Percentiles rank a stretch among this genome's conserved stretches.
Evolutionary conservation across 2,329 filamentous ascomycete species (phyloP).

Genomic region (Davidsoniella virescens): DNA sequence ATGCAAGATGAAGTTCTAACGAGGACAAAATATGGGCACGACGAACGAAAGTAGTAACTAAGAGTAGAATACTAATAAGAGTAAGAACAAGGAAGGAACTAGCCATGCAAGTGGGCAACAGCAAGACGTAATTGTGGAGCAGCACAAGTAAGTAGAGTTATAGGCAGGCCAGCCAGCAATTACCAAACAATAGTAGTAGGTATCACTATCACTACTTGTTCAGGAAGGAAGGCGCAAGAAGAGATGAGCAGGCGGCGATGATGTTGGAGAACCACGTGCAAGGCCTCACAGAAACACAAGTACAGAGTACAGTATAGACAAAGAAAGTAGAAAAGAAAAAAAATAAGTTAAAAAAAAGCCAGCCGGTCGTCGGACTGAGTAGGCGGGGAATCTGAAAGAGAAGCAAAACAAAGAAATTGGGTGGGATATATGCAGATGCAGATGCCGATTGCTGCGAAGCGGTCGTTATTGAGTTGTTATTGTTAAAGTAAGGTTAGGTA

Average conservation of each 20-base stretch:
- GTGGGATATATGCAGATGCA: not conserved
- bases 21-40: not conserved
- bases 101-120: too few relatives aligned
- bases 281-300: too few relatives aligned
- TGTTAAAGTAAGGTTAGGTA: too few relatives aligned
- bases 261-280: not conserved
- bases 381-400: too few relatives aligned
- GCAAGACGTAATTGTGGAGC: too few relatives aligned
- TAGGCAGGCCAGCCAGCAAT: not conserved
- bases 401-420: not conserved
- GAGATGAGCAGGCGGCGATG: not conserved
- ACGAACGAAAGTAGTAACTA: not conserved
- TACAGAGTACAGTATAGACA: not conserved
- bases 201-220: not conserved
- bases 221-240: not conserved
- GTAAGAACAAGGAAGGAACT: not conserved
- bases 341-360: not conserved
- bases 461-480: too few relatives aligned
- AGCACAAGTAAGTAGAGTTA: not conserved
- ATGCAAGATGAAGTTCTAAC: not conserved
- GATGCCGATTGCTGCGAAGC: too few relatives aligned
- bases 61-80: not conserved
- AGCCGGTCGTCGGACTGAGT: too few relatives aligned
- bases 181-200: too few relatives aligned
- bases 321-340: not conserved